Conservation (phyloP, 1,284 basidiomycete genomes). For the Leccinum griseonigrum region DNA sequence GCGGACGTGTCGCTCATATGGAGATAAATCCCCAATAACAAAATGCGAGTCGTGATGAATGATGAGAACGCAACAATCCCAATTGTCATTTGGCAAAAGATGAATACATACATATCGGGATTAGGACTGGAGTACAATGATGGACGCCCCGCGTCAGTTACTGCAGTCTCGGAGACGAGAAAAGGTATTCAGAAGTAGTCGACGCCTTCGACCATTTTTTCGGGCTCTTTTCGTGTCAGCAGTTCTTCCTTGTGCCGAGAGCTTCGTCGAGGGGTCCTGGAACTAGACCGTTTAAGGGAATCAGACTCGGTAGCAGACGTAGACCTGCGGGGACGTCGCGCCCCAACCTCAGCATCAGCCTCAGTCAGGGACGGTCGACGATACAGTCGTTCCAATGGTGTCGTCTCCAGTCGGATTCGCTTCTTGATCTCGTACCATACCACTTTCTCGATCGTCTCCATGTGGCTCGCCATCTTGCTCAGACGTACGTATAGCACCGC, state of each 20-base stretch:
- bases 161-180: neutral
- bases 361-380: constrained; percentile 10
- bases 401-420: constrained; percentile 27
- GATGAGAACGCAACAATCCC: neutral
- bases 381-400: constrained; percentile 23
- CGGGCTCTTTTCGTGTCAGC: neutral
- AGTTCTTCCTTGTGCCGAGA: neutral
- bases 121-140: neutral
- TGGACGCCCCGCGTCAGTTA: neutral
- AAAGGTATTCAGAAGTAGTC: constrained; percentile 24
- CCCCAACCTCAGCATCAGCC: neutral
- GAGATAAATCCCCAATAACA: constrained; percentile 3
- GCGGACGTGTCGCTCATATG: neutral
- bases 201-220: constrained; percentile 21
- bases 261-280: neutral
- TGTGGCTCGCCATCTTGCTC: constrained; percentile 27
- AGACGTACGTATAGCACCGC: constrained; percentile 32
- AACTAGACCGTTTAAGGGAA: constrained; percentile 4
- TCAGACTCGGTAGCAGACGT: neutral
- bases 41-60: neutral
- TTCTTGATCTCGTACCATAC: constrained; percentile 29
- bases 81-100: constrained; percentile 1
- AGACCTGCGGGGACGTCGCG: constrained; percentile 9
- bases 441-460: constrained; percentile 32
- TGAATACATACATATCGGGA: constrained; percentile 11